Evolutionary conservation across 2,329 filamentous ascomycete genomes (phyloP), one percentile per base, ranked within the genome.

Genomic region (Phialophora verrucosa): DNA sequence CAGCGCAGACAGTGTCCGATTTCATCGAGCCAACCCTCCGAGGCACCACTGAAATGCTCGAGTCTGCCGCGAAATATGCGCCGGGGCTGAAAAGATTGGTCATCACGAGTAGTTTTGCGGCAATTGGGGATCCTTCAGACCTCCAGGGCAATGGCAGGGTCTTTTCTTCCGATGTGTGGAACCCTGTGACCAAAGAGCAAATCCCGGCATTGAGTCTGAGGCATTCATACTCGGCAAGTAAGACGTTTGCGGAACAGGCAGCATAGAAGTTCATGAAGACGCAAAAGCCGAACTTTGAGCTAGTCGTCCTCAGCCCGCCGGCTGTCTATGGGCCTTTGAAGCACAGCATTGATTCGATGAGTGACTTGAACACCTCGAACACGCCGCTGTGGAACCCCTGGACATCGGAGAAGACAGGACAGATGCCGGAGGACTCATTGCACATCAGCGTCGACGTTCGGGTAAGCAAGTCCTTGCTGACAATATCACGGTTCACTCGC

Each of bases 1-100:
- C 94, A 62, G 88, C 91, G 27, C 83, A 88, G 71, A 85, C 89
- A 20, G 82, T 92, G 72, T 86, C 88, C 73, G 79, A 80, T 63
- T 76, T 87, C 12, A 77, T 87, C 31, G 86, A 88, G 69, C 85
- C 86, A 17, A 87, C 87, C 6, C 79, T 89, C 67, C 87, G 87
- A 70, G 87, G 87, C 61, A 89, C 87, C 0, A 87, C 84, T 0
- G 86, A 86, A 14, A 85, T 89, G 59, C 75, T 89, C 68, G 86
- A 85, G 70, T 84, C 85, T 1, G 84, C 88, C 75, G 87, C 88
- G 75, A 83, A 84, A 71, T 80, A 79, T 65, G 86, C 86, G 2
- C 86, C 87, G 69, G 85, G 75, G 74, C 90, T 96, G 58, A 91
- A 89, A 79, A 85, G 89, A 67, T 90, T 96, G 17, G 88, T 88